Conservation (phyloP, 1,139 yeast genomes). For the Lodderomyces theae region DNA sequence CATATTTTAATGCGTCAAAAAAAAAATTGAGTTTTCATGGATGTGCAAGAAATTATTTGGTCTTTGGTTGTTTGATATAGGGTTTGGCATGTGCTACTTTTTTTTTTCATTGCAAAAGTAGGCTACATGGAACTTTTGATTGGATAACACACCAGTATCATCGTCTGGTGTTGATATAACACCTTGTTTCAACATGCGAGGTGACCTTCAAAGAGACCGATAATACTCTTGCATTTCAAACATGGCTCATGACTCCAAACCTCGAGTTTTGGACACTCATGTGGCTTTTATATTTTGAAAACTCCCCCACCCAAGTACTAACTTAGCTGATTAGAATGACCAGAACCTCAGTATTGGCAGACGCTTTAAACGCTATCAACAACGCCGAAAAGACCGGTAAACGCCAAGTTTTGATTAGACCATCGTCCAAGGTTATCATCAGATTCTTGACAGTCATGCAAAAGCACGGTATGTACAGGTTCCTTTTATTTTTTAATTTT, state of each 20-base stretch:
- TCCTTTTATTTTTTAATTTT: too few species aligned
- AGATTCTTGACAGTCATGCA: slow-evolving; percentile 97
- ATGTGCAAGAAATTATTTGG: slow-evolving; percentile 3
- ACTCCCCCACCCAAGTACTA: slow-evolving; percentile 12
- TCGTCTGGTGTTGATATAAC: slow-evolving; percentile 2
- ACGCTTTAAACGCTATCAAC: slow-evolving; percentile 97
- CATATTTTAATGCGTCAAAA: background rate
- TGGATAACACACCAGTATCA: slow-evolving; percentile 4
- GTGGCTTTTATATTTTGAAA: slow-evolving; percentile 23
- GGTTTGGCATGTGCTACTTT: background rate
- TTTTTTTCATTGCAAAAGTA: slow-evolving; percentile 1
- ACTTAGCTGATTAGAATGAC: slow-evolving; percentile 57
- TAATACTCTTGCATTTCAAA: slow-evolving; percentile 25
- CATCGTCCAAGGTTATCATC: slow-evolving; percentile 97
- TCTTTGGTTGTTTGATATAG: slow-evolving; percentile 2
- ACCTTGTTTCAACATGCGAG: slow-evolving; percentile 15
- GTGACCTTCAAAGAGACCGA: slow-evolving; percentile 20
- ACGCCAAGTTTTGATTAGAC: slow-evolving; percentile 98
- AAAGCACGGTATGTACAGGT: slow-evolving; percentile 57
- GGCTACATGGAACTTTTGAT: slow-evolving; percentile 5
- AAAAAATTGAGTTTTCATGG: background rate
- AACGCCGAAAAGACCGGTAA: slow-evolving; percentile 99
- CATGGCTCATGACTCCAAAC: slow-evolving; percentile 35
- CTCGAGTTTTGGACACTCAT: slow-evolving; percentile 35
- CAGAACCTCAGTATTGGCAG: slow-evolving; percentile 98